A percentile compares a stretch with the other conserved stretches of the same genome.
Conservation (phyloP, 495 filamentous ascomycete genomes). For the Cudoniella acicularis region DNA sequence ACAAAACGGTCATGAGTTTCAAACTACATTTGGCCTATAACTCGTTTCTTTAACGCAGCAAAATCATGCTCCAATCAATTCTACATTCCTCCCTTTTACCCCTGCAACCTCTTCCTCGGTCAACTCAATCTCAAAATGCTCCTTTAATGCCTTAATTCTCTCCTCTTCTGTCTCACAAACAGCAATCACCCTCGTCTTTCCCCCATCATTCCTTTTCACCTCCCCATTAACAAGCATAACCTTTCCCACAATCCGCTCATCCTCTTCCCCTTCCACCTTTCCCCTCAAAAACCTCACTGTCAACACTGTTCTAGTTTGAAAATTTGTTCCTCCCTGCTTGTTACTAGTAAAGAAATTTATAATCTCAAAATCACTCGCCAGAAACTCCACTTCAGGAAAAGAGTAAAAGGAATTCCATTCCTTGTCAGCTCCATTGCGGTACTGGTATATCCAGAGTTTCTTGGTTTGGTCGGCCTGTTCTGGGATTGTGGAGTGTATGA, state of each 20-base stretch:
- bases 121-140: constrained; percentile 52
- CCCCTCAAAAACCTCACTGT: constrained; percentile 54
- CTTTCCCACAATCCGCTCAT: constrained; percentile 46
- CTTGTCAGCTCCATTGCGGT: constrained; percentile 14
- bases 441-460: constrained; percentile 41
- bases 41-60: too few relatives aligned
- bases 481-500: constrained; percentile 20
- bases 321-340: constrained; percentile 34
- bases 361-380: constrained; percentile 45
- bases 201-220: constrained; percentile 54
- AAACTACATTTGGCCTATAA: too few relatives aligned
- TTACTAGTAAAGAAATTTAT: constrained; percentile 55
- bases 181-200: constrained; percentile 46
- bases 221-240: constrained; percentile 51
- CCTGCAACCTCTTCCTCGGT: constrained; percentile 42
- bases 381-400: constrained; percentile 42
- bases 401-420: constrained; percentile 38
- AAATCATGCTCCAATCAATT: constrained; percentile 34
- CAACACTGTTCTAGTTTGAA: constrained; percentile 48
- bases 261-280: constrained; percentile 19
- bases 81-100: constrained; percentile 44
- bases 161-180: constrained; percentile 45
- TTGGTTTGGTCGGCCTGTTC: constrained; percentile 23
- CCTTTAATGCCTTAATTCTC: constrained; percentile 43
- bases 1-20: too few relatives aligned